phyloP scores from a whole-genome alignment of 106 monocot species.

The Allium sativum region DNA sequence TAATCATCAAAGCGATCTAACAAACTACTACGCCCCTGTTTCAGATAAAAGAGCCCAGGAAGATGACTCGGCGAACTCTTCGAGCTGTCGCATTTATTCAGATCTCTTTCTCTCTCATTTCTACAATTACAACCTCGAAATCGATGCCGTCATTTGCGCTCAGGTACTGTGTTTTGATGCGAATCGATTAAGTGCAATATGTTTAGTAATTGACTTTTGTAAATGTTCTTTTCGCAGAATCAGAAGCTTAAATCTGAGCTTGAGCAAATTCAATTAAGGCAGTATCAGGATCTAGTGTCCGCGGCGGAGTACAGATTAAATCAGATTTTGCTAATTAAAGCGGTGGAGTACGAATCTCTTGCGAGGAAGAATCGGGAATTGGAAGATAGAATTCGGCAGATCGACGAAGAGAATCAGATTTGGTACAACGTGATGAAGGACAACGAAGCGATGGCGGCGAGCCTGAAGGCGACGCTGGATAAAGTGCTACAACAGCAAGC shows the following conservation, averaged over 20 bases:
- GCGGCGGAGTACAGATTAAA: conserved; percentile 12
- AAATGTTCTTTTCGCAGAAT: conserved; percentile 8
- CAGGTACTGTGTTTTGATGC: conserved; percentile 17
- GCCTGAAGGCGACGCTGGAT: conserved; percentile 38
- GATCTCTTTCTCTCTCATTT: conserved; percentile 23
- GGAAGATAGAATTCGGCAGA: conserved; percentile 41
- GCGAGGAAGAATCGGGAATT: conserved; percentile 33
- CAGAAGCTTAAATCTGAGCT: conserved; percentile 32
- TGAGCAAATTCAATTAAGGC: conserved; percentile 28
- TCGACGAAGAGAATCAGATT: conserved; percentile 46
- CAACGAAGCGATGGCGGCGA: conserved; percentile 49
- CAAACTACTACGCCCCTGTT: not conserved
- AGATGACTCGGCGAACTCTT: conserved; percentile 12
- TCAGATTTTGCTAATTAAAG: conserved; percentile 31
- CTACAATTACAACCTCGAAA: conserved; percentile 26
- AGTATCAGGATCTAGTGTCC: conserved; percentile 18
- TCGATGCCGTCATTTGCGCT: conserved; percentile 33
- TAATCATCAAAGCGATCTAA: too few species aligned
- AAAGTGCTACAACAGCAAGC: conserved; percentile 27
- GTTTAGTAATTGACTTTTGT: not conserved
- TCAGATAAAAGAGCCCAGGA: not conserved
- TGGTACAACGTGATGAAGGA: conserved; percentile 53
- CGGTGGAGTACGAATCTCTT: conserved; percentile 29
- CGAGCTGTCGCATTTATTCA: conserved; percentile 26
- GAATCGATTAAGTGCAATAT: not conserved